phyloP scores from a whole-genome alignment of 2,329 filamentous ascomycete species.

The Fusarium sarcochroum region DNA sequence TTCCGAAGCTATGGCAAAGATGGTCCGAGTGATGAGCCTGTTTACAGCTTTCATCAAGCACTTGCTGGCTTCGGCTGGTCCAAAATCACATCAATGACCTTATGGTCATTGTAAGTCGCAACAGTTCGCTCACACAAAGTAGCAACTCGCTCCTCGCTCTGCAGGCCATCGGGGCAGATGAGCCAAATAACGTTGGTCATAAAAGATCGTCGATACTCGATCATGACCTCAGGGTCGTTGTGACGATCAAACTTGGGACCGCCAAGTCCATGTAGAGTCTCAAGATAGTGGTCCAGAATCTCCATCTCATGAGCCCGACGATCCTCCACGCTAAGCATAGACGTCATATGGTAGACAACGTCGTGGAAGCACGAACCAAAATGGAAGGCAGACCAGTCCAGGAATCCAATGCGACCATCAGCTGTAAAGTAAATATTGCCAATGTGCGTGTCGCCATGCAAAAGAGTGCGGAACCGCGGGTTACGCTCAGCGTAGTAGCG shows the following conservation, averaged over 20 bases:
- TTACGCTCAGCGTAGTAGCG: conserved; percentile 56
- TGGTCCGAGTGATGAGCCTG: neutral
- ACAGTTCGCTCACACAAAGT: conserved; percentile 53
- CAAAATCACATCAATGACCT: conserved; percentile 52
- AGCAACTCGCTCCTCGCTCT: conserved; percentile 54
- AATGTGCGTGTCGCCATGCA: conserved; percentile 61
- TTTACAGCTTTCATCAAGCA: neutral
- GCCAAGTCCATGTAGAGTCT: conserved; percentile 25
- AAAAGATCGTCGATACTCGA: conserved; percentile 46
- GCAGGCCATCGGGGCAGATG: conserved; percentile 45
- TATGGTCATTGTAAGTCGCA: conserved; percentile 55
- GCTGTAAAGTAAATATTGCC: conserved; percentile 60
- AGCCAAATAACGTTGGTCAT: conserved; percentile 49
- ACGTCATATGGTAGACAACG: conserved; percentile 58
- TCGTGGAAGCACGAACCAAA: conserved; percentile 61
- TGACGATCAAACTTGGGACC: conserved; percentile 36
- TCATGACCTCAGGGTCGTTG: conserved; percentile 41
- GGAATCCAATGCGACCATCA: conserved; percentile 54
- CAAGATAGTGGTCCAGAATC: conserved; percentile 42
- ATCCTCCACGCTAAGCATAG: conserved; percentile 56
- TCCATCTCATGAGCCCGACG: conserved; percentile 58
- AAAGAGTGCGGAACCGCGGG: conserved; percentile 56
- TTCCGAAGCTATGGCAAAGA: too few species aligned
- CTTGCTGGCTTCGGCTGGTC: conserved; percentile 12
- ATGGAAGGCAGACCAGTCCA: conserved; percentile 60